Evolutionary conservation across 1,139 yeast genomes (phyloP).

Genomic region (Suhomyces coccinellae): DNA sequence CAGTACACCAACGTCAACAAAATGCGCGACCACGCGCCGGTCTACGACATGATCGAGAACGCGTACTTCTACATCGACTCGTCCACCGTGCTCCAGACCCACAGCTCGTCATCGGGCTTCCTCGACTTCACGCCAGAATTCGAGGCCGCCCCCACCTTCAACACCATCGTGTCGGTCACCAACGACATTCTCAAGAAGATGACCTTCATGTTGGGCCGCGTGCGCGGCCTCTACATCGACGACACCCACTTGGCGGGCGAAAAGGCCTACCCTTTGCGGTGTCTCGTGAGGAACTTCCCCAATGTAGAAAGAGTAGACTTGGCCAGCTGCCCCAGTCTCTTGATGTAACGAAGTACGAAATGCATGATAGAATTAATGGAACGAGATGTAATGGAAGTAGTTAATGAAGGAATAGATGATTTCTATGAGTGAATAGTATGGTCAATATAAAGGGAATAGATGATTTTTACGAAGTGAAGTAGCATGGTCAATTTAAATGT

Average conservation of each 20-base stretch:
- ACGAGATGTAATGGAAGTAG: too few relatives aligned
- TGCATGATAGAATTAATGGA: too few relatives aligned
- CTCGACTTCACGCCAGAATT: constrained; percentile 7
- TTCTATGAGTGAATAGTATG: too few relatives aligned
- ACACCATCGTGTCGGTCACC: constrained; percentile 34
- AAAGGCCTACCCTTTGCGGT: constrained; percentile 32
- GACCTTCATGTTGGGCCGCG: constrained; percentile 34
- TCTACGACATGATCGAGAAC: constrained; percentile 22
- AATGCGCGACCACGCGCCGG: constrained; percentile 10
- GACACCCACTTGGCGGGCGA: constrained; percentile 36
- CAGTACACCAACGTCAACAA: constrained; percentile 8
- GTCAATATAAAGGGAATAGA: too few relatives aligned
- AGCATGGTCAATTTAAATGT: too few relatives aligned
- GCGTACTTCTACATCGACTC: constrained; percentile 41
- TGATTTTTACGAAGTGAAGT: too few relatives aligned
- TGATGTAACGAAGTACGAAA: constrained; percentile 4
- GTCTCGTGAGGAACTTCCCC: constrained; percentile 36
- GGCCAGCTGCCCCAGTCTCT: constrained; percentile 21
- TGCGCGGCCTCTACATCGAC: constrained; percentile 37
- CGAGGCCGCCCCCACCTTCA: constrained; percentile 21
- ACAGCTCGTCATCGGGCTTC: background rate
- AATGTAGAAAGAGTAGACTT: constrained; percentile 35
- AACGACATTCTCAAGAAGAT: constrained; percentile 39
- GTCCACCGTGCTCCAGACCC: constrained; percentile 18
- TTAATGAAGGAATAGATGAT: too few relatives aligned